Evolutionary conservation across 495 filamentous ascomycete genomes (phyloP), one percentile per base, ranked within the genome.

Genomic region (Tetracladium marchalianum): DNA sequence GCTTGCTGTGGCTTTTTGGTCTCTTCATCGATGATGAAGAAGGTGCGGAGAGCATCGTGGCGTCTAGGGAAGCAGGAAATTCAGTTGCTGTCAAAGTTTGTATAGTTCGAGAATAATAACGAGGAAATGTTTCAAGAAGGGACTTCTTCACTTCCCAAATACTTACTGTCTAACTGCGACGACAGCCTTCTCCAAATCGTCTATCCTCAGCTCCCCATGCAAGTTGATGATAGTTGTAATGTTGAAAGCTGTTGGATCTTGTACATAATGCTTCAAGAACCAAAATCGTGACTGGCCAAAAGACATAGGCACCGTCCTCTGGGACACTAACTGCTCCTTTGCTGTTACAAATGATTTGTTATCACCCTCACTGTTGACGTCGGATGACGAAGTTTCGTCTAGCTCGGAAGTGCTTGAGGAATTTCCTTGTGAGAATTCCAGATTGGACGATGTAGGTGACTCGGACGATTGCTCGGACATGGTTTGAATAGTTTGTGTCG

Each of bases 221-320:
- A 57, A 10, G 1, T n/a, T 9, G 15, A 15, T 5, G 7, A 1
- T 15, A n/a, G 16, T 13, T 1, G 48, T 39, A 16, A 51, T 46
- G 27, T 72, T 74, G 31, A 61, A 63, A 2, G 63, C 62, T 0
- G 64, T 63, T 18, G 47, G 56, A 47, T 72, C 61, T 18, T 64
- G 46, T 5, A 70, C 36, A 1, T 62, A 47, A 2, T 46, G 50
- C 0, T 34, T 43, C 8, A 67, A 38, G 44, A 75, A 74, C 69
- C 70, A 75, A 44, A 76, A 65, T 1, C 71, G 56, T 0, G 66
- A 67, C 45, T 75, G 70, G 3, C 47, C 62, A 27, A 62, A 62
- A 2, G 65, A 66, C 52, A 68, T 66, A 33, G 39, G 39, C 6
- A 50, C 43, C 7, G 27, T 42, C 33, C 46, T 27, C 12, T 4